Conservation (phyloP, 257 asterid genomes). For the Solanum ossicruentum region DNA sequence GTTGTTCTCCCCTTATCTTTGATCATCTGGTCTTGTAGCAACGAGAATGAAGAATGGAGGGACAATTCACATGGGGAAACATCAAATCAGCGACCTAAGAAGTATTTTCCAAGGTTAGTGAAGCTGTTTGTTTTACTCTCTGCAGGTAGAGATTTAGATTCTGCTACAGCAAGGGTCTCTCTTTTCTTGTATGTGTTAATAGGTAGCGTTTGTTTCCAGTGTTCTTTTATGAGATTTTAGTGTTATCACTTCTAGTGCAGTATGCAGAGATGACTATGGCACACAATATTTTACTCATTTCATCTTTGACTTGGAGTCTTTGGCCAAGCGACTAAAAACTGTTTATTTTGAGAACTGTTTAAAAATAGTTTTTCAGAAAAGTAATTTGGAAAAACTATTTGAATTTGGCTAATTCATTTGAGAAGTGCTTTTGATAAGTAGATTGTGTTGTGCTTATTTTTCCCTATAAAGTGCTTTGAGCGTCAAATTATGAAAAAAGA, state of each 20-base stretch:
- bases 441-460: too few relatives aligned
- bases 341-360: too few relatives aligned
- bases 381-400: too few relatives aligned
- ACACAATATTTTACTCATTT: background rate
- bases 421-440: background rate
- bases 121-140: background rate
- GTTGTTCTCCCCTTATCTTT: background rate
- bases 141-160: background rate
- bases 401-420: too few relatives aligned
- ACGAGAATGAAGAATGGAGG: background rate
- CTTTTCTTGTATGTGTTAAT: background rate
- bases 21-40: background rate
- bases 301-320: background rate
- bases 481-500: too few relatives aligned
- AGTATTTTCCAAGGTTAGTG: conserved; percentile 5
- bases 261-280: background rate
- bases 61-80: background rate
- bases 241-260: background rate
- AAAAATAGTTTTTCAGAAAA: too few relatives aligned
- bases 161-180: background rate
- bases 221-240: background rate
- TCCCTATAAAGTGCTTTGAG: too few relatives aligned
- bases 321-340: too few relatives aligned
- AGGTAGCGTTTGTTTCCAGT: background rate
- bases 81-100: background rate